Base-by-base conservation (phyloP, 768 basidiomycete species). In the Lepiota brunneoincarnata region DNA sequence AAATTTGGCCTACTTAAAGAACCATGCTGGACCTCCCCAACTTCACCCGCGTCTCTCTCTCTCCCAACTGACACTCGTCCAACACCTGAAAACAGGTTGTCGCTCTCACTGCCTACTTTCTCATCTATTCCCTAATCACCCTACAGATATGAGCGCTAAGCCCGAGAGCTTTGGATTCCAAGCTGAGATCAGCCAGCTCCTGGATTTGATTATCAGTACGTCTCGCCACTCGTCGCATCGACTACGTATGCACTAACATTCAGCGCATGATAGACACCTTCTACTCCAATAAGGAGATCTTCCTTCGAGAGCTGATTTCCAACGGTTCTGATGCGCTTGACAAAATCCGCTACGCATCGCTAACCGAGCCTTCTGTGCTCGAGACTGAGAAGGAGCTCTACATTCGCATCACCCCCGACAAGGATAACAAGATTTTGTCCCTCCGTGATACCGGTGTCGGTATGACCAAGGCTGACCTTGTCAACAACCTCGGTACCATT, bases 261-360 rank as follows among this genome's bases (percentile, higher is more conserved):
- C n/a, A n/a, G n/a, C n/a, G 45, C 31, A 6, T 47, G 49, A n/a
- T 61, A 92, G 91, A 98, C 82, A 98, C 96, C 59, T 98, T 98
- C 87, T 99, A 98, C 86, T 97, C 94, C 58, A 98, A 99, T 87
- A 99, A 99, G 82, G 96, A 98, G 78, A 98, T 99, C 73, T 98
- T 98, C 86, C 87, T 99, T 63, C 91, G 97, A 71, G 97, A 98
- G 76, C 59, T 98, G 63, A 98, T 96, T 75, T 98, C 96, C 60
- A 98, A 98, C 78, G 77, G 79, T 61, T 98, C 97, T 56, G 97
- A 98, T 84, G 97, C 97, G 46, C 85, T 98, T 73, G 97, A 99
- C 79, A 98, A 98, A 82, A 91, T 98, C 67, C 93, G 97, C 44
- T 99, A 98, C 72, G 83, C 90, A 31, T 96, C 97, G 51, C 80